A percentile compares a stretch with the other conserved stretches of the same genome.
These are phyloP conservation scores for Auriculariales sp. DNA, from an alignment of 768 basidiomycete species.

Conservation along the genomic window DNA sequence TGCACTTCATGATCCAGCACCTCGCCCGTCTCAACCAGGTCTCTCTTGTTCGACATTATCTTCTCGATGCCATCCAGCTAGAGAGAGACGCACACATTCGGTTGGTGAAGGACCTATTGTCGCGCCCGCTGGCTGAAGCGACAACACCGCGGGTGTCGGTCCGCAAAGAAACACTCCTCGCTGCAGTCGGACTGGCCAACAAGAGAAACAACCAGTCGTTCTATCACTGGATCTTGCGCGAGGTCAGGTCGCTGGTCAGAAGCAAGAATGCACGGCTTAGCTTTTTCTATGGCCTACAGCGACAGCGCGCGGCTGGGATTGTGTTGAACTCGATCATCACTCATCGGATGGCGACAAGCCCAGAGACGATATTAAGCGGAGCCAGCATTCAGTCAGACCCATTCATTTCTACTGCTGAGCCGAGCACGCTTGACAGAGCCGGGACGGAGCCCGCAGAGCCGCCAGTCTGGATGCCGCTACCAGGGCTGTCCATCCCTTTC, in stretches of 20 bases:
- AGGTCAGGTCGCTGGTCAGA: constrained; percentile 14
- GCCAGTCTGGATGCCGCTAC: too few relatives aligned
- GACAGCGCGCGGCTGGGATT: background rate
- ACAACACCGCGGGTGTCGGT: constrained; percentile 38
- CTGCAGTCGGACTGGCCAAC: constrained; percentile 45
- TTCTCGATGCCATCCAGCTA: constrained; percentile 50
- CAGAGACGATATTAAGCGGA: too few relatives aligned
- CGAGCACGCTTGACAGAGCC: too few relatives aligned
- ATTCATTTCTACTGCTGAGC: too few relatives aligned
- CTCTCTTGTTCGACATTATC: constrained; percentile 10
- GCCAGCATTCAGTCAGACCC: too few relatives aligned
- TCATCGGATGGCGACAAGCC: too few relatives aligned
- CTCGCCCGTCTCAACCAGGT: constrained; percentile 19
- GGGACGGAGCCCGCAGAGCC: too few relatives aligned
- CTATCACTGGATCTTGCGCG: constrained; percentile 45
- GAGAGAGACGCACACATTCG: constrained; percentile 35
- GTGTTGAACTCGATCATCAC: too few relatives aligned
- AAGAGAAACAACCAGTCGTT: constrained; percentile 41
- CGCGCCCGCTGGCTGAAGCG: constrained; percentile 18
- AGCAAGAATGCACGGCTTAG: background rate
- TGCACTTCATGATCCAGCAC: constrained; percentile 26
- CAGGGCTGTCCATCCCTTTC: too few relatives aligned
- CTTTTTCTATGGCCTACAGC: background rate
- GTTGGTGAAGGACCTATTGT: constrained; percentile 16
- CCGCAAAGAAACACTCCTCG: constrained; percentile 38